Conservation (phyloP, 1,284 basidiomycete species). For the Trametes hirsuta region DNA sequence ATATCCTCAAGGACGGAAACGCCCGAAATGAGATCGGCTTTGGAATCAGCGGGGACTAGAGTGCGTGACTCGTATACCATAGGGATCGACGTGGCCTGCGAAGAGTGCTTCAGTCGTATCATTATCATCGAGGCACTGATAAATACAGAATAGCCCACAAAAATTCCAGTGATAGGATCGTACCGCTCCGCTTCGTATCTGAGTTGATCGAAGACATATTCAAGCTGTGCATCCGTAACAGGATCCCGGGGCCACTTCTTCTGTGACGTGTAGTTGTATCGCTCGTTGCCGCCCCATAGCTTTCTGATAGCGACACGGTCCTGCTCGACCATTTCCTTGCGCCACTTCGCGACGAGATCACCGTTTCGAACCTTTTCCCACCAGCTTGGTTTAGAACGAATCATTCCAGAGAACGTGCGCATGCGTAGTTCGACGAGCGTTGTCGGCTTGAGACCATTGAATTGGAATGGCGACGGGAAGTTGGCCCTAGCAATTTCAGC, state of each 20-base stretch:
- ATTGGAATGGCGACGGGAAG: neutral
- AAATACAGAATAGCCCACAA: conserved; percentile 15
- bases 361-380: too few species aligned
- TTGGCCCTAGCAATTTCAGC: too few species aligned
- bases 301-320: too few species aligned
- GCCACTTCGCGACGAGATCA: too few species aligned
- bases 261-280: too few species aligned
- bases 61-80: conserved; percentile 42
- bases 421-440: neutral
- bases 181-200: conserved; percentile 46
- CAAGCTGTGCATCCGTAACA: conserved; percentile 8
- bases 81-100: conserved; percentile 34
- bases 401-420: neutral
- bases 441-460: neutral
- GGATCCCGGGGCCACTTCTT: conserved; percentile 14
- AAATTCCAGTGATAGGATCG: conserved; percentile 44
- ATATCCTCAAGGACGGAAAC: conserved; percentile 12
- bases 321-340: too few species aligned
- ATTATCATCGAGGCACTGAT: neutral
- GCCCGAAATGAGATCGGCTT: neutral
- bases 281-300: too few species aligned
- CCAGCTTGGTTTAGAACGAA: neutral
- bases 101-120: neutral
- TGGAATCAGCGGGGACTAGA: conserved; percentile 10
- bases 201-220: conserved; percentile 54